These are phyloP conservation scores for Acer saccharum DNA, from an alignment of 345 rosid species.

Conservation along the genomic window DNA sequence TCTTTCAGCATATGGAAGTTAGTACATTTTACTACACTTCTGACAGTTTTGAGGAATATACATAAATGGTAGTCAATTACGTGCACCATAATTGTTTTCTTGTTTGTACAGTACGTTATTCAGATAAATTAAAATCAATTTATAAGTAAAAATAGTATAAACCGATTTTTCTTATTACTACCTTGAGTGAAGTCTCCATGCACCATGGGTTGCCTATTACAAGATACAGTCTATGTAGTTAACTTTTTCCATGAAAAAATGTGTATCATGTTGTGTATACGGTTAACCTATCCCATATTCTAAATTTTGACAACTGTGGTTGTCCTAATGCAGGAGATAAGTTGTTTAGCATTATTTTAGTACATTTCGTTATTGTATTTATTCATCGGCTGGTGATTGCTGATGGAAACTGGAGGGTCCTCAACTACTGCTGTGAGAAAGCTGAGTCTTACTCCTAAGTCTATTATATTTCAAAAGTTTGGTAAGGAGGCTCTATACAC, in stretches of 20 bases:
- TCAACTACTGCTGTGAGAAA: conserved; percentile 33
- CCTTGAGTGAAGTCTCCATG: not conserved
- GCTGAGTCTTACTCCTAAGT: conserved; percentile 67
- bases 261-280: not conserved
- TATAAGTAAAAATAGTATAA: no score
- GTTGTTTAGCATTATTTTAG: not conserved
- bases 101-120: not conserved
- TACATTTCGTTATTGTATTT: not conserved
- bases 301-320: not conserved
- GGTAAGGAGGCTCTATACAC: conserved; percentile 64
- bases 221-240: not conserved
- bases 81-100: not conserved
- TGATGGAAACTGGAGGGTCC: conserved; percentile 40
- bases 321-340: conserved; percentile 12
- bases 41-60: no score
- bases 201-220: not conserved
- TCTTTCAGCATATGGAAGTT: no score
- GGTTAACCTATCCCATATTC: no score
- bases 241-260: not conserved
- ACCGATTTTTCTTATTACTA: not conserved
- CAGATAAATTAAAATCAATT: no score
- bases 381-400: conserved; percentile 7
- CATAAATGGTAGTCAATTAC: no score
- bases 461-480: conserved; percentile 69
- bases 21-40: no score